phyloP scores from a whole-genome alignment of 495 filamentous ascomycete genomes.

The Trichoderma asperelloides region DNA sequence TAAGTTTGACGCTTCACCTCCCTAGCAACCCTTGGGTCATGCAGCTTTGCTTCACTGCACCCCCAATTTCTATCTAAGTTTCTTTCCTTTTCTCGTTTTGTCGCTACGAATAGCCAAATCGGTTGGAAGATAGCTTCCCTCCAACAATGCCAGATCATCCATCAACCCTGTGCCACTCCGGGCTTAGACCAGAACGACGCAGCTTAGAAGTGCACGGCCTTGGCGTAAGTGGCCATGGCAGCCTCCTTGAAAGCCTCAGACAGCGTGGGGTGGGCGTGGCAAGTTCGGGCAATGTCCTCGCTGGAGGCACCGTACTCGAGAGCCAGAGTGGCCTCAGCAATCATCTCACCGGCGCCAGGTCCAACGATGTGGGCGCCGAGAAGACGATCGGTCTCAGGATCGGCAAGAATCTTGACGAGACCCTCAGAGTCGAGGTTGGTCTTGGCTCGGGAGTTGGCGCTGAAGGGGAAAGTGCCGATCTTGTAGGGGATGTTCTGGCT shows the following conservation, averaged over 20 bases:
- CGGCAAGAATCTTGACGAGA: slow-evolving; percentile 92
- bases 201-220: slow-evolving; percentile 91
- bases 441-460: slow-evolving; percentile 94
- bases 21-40: neutral
- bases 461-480: slow-evolving; percentile 90
- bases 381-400: slow-evolving; percentile 93
- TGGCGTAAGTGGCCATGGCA: slow-evolving; percentile 94
- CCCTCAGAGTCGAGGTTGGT: slow-evolving; percentile 97
- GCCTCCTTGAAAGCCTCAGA: slow-evolving; percentile 99
- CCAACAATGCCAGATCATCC: neutral
- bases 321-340: slow-evolving; percentile 91
- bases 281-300: slow-evolving; percentile 92
- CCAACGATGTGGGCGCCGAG: slow-evolving; percentile 95
- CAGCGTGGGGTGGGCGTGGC: slow-evolving; percentile 94
- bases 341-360: slow-evolving; percentile 96
- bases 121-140: neutral
- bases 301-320: slow-evolving; percentile 92
- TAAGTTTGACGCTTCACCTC: neutral
- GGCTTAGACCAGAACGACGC: neutral
- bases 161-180: neutral
- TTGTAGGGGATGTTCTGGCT: slow-evolving; percentile 81
- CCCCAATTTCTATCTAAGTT: neutral
- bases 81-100: neutral
- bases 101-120: neutral
- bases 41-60: neutral